These are phyloP conservation scores for Cyberlindnera americana DNA, from an alignment of 805 yeast species.

Conservation along the genomic window DNA sequence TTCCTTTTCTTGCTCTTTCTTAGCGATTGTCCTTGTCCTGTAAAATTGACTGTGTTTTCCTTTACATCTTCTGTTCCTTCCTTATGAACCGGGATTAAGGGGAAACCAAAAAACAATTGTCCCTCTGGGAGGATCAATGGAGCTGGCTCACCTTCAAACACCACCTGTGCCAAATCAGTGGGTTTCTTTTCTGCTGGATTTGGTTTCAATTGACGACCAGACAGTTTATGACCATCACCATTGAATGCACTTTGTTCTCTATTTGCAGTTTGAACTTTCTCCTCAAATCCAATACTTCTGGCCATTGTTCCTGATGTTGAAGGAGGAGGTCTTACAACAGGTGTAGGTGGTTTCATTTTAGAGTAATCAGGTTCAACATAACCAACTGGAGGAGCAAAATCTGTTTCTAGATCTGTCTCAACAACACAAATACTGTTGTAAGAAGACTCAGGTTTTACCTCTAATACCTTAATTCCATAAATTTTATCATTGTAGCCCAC, in stretches of 20 bases:
- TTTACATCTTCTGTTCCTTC: conserved; percentile 33
- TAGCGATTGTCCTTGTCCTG: conserved; percentile 73
- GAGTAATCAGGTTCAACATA: conserved; percentile 85
- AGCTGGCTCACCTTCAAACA: conserved; percentile 61
- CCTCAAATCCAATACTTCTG: conserved; percentile 59
- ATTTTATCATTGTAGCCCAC: conserved; percentile 75
- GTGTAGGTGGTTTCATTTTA: conserved; percentile 18
- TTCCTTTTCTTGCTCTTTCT: conserved; percentile 70
- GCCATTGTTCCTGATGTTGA: conserved; percentile 74
- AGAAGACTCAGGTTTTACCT: conserved; percentile 72
- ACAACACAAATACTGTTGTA: conserved; percentile 82
- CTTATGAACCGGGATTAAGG: conserved; percentile 47
- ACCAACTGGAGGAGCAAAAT: conserved; percentile 98
- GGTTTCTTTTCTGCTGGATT: conserved; percentile 14
- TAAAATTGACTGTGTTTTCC: conserved; percentile 32
- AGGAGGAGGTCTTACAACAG: background rate
- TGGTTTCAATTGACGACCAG: conserved; percentile 46
- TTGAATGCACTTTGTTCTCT: conserved; percentile 34
- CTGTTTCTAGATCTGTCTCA: conserved; percentile 95
- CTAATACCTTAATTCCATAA: conserved; percentile 79
- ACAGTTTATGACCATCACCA: conserved; percentile 69
- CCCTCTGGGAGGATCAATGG: conserved; percentile 76
- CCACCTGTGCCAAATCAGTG: conserved; percentile 40
- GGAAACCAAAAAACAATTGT: conserved; percentile 91
- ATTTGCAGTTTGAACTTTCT: conserved; percentile 45